A percentile compares a stretch with the other conserved stretches of the same genome.
phyloP scores from a whole-genome alignment of 352 stramenopile genomes.

The Globisporangium nunn region DNA sequence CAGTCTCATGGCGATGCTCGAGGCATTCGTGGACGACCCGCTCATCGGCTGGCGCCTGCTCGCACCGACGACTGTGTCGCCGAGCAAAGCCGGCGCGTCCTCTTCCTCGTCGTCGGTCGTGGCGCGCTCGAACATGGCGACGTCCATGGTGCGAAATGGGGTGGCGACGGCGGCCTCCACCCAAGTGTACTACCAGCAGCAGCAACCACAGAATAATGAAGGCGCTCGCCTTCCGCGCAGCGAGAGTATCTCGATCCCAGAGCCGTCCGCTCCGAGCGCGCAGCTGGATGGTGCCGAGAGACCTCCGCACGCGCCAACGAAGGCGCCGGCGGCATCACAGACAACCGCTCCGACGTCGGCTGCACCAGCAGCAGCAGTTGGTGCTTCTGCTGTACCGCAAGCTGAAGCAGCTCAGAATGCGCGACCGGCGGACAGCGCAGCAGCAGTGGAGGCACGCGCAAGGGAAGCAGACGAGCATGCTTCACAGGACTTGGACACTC shows the following conservation, averaged over 20 bases:
- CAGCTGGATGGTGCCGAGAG: constrained; percentile 17
- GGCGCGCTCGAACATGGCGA: constrained; percentile 24
- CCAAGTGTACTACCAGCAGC: constrained; percentile 10
- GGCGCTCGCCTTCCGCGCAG: constrained; percentile 20
- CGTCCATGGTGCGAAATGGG: constrained; percentile 2
- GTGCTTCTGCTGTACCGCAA: background rate
- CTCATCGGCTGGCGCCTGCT: constrained; percentile 97
- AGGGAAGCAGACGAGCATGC: background rate
- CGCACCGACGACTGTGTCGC: constrained; percentile 48
- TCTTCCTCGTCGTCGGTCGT: constrained; percentile 15
- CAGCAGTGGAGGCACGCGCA: background rate
- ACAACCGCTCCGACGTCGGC: constrained; percentile 1
- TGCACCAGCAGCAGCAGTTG: background rate
- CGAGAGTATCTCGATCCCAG: constrained; percentile 54
- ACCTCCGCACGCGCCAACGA: background rate
- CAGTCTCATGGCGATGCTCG: constrained; percentile 98
- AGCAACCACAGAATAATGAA: constrained; percentile 5
- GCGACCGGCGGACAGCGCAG: background rate
- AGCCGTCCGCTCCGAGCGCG: constrained; percentile 20
- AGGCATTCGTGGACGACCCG: constrained; percentile 99
- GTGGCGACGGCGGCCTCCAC: background rate
- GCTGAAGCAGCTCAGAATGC: background rate
- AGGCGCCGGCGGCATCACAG: background rate
- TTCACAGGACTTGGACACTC: constrained; percentile 1
- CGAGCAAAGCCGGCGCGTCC: constrained; percentile 23